A percentile compares a stretch with the other conserved stretches of the same genome.
Conservation (phyloP, 2,329 filamentous ascomycete genomes). For the Nothomitra cinnamomea region DNA sequence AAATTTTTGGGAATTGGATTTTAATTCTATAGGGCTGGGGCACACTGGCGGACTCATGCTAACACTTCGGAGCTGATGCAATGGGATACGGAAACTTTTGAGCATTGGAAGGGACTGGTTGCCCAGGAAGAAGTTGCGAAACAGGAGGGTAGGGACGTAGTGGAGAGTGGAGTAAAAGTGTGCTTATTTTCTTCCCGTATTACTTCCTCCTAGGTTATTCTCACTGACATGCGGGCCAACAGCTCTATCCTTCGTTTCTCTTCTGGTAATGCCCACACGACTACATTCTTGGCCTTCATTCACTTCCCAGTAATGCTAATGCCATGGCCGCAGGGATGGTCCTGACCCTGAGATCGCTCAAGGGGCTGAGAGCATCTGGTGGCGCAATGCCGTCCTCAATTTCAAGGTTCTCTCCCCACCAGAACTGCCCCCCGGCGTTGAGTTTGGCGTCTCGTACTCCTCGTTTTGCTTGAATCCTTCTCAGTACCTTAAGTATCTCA, state of each 20-base stretch:
- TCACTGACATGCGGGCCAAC: constrained; percentile 1
- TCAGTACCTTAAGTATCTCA: constrained; percentile 20
- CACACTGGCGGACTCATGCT: constrained; percentile 30
- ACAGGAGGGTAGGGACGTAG: constrained; percentile 13
- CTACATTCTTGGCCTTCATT: neutral
- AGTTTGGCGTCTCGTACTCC: constrained; percentile 17
- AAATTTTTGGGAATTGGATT: constrained; percentile 5
- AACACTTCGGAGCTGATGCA: constrained; percentile 17
- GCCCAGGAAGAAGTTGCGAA: constrained; percentile 14
- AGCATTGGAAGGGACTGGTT: constrained; percentile 22
- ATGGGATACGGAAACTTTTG: constrained; percentile 28
- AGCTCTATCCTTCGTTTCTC: constrained; percentile 10
- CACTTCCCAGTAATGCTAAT: neutral
- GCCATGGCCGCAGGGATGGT: neutral
- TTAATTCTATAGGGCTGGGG: constrained; percentile 25
- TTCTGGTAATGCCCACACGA: constrained; percentile 8
- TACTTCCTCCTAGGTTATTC: neutral
- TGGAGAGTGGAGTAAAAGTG: constrained; percentile 11
- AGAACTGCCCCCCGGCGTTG: constrained; percentile 10
- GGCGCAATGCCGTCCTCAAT: constrained; percentile 19
- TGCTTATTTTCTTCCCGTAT: constrained; percentile 3
- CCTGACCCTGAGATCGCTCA: constrained; percentile 6
- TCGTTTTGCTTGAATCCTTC: constrained; percentile 23
- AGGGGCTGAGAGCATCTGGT: constrained; percentile 21
- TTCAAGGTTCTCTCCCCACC: constrained; percentile 15